These are phyloP conservation scores for Acephala macrosclerotiorum DNA, from an alignment of 2,329 filamentous ascomycete genomes.

Conservation along the genomic window DNA sequence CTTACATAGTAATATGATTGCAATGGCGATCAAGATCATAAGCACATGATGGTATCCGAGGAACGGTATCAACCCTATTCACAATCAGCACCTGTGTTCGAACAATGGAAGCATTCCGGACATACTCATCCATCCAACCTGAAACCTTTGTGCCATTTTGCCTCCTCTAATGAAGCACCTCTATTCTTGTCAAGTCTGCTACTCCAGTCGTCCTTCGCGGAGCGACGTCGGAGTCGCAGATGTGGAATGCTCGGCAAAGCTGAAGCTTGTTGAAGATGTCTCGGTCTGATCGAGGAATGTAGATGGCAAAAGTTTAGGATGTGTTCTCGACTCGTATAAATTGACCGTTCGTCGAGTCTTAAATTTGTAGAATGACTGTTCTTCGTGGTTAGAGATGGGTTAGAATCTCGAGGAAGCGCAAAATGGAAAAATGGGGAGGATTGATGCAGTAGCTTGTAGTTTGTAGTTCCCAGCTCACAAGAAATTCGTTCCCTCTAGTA, in stretches of 20 bases:
- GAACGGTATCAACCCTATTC: conserved; percentile 70
- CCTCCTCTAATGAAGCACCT: conserved; percentile 31
- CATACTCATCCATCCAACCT: conserved; percentile 44
- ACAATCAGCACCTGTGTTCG: conserved; percentile 14
- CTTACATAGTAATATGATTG: conserved; percentile 95
- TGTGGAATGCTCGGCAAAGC: conserved; percentile 43
- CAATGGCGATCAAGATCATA: conserved; percentile 94
- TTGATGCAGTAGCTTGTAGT: conserved; percentile 23
- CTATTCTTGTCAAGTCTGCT: conserved; percentile 34
- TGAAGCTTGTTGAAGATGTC: conserved; percentile 27
- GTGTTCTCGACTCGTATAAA: conserved; percentile 12
- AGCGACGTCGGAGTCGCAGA: conserved; percentile 44
- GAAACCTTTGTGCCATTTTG: conserved; percentile 41
- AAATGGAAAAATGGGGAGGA: conserved; percentile 11
- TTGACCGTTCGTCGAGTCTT: conserved; percentile 4
- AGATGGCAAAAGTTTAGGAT: conserved; percentile 28
- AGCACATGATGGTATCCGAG: conserved; percentile 84
- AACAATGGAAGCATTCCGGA: conserved; percentile 26
- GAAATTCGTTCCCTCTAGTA: conserved; percentile 20
- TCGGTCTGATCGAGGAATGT: conserved; percentile 13
- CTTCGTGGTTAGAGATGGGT: conserved; percentile 10
- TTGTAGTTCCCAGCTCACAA: conserved; percentile 24
- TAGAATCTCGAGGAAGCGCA: conserved; percentile 1
- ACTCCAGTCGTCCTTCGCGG: conserved; percentile 44
- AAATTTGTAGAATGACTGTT: conserved; percentile 17